Evolutionary conservation across 2,329 filamentous ascomycete species (phyloP), one percentile per base, ranked within the genome.

Genomic region (Epichloe gansuensis): DNA sequence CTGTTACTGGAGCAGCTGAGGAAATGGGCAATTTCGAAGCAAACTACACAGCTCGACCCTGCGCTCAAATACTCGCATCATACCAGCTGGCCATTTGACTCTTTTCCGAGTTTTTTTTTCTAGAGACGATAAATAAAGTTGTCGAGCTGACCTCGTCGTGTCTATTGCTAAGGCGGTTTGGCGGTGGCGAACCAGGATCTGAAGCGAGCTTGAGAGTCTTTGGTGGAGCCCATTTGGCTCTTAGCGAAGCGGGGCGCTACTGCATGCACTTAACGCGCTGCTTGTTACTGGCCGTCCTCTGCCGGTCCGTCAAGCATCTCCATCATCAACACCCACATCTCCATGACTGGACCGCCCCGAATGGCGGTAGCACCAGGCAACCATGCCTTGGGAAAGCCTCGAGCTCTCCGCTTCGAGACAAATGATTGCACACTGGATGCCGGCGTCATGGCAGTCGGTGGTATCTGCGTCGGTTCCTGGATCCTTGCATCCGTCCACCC

Each of bases 331-430:
- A 35, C 40, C 4, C 15, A 13, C 27, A 47, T 39, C 47, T 25
- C 40, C 49, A 38, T 45, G n/a, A 27, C 34, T 25, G 21, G 45
- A 25, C 34, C 6, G 21, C 44, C 50, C 41, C 27, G 57, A 56
- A 53, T 47, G 51, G 53, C 51, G 51, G 54, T 55, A 56, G 54
- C 59, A 57, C 60, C 57, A 66, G 64, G 62, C 64, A 66, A 63
- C 64, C 62, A 60, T 58, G 57, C 59, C 51, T 43, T 38, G n/a
- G 45, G n/a, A 49, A 41, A 23, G 38, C 11, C 34, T 49, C 9
- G 25, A 42, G 38, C 38, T 42, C 39, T 39, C 17, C 35, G 48
- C 45, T 51, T 53, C 49, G 39, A 54, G 47, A 43, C 52, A 57
- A 31, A 36, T 34, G 21, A 25, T 25, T 38, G 31, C 40, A 38